Base-by-base conservation (phyloP, 2,329 filamentous ascomycete genomes). In the Penicillium oxalicum region DNA sequence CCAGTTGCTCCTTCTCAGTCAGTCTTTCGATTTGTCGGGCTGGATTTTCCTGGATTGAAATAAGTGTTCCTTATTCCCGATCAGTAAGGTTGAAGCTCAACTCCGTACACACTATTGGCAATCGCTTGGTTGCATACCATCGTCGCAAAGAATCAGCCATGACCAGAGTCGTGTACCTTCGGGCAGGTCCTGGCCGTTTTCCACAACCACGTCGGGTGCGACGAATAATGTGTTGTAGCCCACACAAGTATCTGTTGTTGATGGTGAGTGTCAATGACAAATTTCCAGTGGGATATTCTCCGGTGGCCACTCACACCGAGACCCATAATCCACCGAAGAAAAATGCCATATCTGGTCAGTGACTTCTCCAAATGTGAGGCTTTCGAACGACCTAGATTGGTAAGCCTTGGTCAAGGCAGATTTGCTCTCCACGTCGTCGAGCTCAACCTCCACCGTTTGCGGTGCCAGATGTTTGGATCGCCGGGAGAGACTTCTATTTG, bases 341-440 rank as follows among this genome's bases (percentile, higher is more conserved):
- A 86, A 90, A 63, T 88, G 86, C 74, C 85, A 85, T n/a, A 87
- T 83, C 47, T 84, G 78, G 53, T 86, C 77, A 5, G 85, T 79
- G 37, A 88, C 75, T 28, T 80, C 71, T 43, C 80, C 78, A 48
- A 81, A 76, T 2, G 77, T 77, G 4, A 77, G 59, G 32, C 61
- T 59, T 39, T 55, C 61, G 53, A 62, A 57, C 9, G 63, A 63
- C 2, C 61, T 51, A 28, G 53, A 45, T 18, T 64, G 58, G 9
- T 51, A 44, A 9, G 61, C 18, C 27, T 62, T 44, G 29, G 61
- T 60, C 43, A 64, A 33, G 11, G 47, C 45, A 40, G 60, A 53
- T 18, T 59, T 65, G 46, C 60, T 66, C 50, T 70, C 68, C 5
- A 68, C 37, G 40, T 70, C 68, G 28, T 63, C 52, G 1, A 50